These are phyloP conservation scores for Pyricularia sp. DNA, from an alignment of 2,329 filamentous ascomycete species.

Conservation along the genomic window DNA sequence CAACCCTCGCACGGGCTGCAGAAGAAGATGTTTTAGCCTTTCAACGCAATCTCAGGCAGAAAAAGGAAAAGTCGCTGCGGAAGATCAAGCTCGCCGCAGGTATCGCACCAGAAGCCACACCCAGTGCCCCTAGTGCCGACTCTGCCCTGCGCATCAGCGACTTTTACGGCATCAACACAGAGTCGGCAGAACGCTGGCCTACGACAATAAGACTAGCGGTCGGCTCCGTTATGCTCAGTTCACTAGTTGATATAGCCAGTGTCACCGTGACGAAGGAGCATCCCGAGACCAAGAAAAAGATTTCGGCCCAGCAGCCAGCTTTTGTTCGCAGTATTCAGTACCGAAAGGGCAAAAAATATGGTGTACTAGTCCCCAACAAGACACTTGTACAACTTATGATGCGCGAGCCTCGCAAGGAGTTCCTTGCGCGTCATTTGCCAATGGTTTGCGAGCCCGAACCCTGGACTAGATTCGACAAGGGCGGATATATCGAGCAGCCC, in stretches of 20 bases:
- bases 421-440: constrained; percentile 75
- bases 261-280: constrained; percentile 62
- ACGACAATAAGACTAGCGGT: constrained; percentile 38
- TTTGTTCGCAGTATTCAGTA: constrained; percentile 65
- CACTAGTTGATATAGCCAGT: constrained; percentile 45
- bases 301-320: constrained; percentile 66
- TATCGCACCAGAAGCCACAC: not conserved
- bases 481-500: constrained; percentile 69
- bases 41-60: constrained; percentile 11
- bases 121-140: not conserved
- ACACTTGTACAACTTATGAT: constrained; percentile 57
- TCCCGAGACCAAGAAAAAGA: constrained; percentile 49
- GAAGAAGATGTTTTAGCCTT: constrained; percentile 60
- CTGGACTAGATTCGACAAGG: constrained; percentile 65
- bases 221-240: constrained; percentile 38
- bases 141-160: not conserved
- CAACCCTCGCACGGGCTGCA: constrained; percentile 45
- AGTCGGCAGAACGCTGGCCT: constrained; percentile 30
- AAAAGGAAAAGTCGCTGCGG: not conserved
- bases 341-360: constrained; percentile 63
- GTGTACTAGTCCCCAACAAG: constrained; percentile 62
- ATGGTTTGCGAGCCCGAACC: constrained; percentile 82
- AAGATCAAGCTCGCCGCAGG: not conserved
- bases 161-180: not conserved
- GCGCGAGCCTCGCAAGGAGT: constrained; percentile 63